Conservation (phyloP, 495 filamentous ascomycete genomes). For the Penicillium taxi region DNA sequence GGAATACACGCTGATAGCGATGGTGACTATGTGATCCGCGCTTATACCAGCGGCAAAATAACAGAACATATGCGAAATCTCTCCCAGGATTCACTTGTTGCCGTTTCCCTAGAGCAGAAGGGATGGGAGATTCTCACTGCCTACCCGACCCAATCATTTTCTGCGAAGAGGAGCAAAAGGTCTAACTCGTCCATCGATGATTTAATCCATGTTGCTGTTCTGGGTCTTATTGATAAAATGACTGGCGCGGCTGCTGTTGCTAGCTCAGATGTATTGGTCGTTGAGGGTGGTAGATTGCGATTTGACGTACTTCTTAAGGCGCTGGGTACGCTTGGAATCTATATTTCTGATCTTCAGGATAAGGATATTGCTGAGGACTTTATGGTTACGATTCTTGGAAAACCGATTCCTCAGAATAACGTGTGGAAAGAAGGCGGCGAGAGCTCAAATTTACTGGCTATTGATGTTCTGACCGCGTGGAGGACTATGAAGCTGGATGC, state of each 20-base stretch:
- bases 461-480: constrained; percentile 77
- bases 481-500: constrained; percentile 58
- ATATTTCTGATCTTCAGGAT: constrained; percentile 55
- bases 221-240: constrained; percentile 85
- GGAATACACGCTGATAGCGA: constrained; percentile 44
- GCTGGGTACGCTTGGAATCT: constrained; percentile 66
- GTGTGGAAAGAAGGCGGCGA: constrained; percentile 49
- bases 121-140: constrained; percentile 81
- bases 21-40: constrained; percentile 59
- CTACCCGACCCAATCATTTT: constrained; percentile 54
- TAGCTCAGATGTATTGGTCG: constrained; percentile 45
- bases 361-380: constrained; percentile 57
- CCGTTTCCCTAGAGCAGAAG: constrained; percentile 49
- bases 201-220: constrained; percentile 48
- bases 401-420: constrained; percentile 56
- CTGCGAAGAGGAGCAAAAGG: constrained; percentile 22
- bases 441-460: constrained; percentile 55
- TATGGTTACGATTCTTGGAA: constrained; percentile 67
- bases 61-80: constrained; percentile 39
- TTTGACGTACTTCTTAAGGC: constrained; percentile 68
- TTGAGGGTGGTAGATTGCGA: constrained; percentile 51
- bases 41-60: constrained; percentile 60
- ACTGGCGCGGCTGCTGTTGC: constrained; percentile 75
- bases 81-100: constrained; percentile 39
- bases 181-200: not conserved